Evolutionary conservation across 2,329 filamentous ascomycete species (phyloP).

Genomic region (Coniochaeta sp.): DNA sequence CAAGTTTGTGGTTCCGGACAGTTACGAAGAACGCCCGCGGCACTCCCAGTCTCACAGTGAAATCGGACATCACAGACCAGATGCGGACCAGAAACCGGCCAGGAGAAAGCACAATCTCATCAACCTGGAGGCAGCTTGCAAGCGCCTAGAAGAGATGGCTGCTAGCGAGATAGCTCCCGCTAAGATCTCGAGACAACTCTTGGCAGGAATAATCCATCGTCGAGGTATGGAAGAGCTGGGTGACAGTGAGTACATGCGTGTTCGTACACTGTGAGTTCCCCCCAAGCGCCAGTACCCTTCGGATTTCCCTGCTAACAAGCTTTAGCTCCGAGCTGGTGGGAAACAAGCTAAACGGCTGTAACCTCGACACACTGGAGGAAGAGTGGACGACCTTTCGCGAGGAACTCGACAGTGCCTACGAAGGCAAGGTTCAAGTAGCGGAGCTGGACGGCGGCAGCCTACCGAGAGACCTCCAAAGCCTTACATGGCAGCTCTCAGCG

Average conservation of each 20-base stretch:
- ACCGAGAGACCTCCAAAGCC: not conserved
- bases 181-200: not conserved
- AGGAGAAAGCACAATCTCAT: not conserved
- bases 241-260: not conserved
- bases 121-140: not conserved
- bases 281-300: not conserved
- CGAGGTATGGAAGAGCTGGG: not conserved
- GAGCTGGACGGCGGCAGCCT: not conserved
- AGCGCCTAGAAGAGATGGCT: not conserved
- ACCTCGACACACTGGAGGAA: slow-evolving; percentile 1
- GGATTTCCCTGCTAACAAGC: not conserved
- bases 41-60: not conserved
- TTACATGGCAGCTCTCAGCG: not conserved
- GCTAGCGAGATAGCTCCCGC: not conserved
- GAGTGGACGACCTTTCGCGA: not conserved
- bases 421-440: not conserved
- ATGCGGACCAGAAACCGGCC: not conserved
- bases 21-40: slow-evolving; percentile 13
- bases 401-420: not conserved
- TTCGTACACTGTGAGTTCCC: not conserved
- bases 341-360: not conserved
- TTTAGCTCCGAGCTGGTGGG: not conserved
- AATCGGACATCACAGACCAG: not conserved
- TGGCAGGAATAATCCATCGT: not conserved
- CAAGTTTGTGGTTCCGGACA: slow-evolving; percentile 25